Base-by-base conservation (phyloP, 345 rosid species). In the Camelina hispida region DNA sequence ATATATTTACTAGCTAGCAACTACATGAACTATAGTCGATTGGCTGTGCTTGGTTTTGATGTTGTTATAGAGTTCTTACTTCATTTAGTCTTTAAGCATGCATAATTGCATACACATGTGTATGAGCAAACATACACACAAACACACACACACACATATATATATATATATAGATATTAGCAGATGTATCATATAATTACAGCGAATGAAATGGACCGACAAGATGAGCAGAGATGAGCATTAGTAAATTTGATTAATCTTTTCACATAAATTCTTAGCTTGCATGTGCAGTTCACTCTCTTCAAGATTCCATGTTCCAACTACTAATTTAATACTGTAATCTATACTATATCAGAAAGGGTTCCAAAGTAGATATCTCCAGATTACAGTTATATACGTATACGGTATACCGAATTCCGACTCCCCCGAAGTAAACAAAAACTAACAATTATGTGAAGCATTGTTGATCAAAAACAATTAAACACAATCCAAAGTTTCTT, bases 261-360 rank as follows among this genome's bases (percentile, higher is more conserved):
- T 28, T 66, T 66, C 73, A 72, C 77, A 78, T 78, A 78, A 78
- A 66, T 78, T 66, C 81, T 52, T 78, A 60, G 69, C 68, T 78
- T 78, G 56, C 78, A 78, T 78, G 81, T 78, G 77, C 78, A 72
- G 66, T 66, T 72, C 81, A 72, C 78, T 16, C 65, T 20, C 65
- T 60, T 32, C 76, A 71, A 78, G 81, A 72, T 72, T 78, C 81
- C 57, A 66, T 72, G 72, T 72, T 72, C 32, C 44, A 64, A 38
- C 68, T 71, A 30, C 46, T 22, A 17, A 53, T 69, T 69, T 30
- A 32, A 6, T 34, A 12, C 30, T 28, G 5, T 20, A 52, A 35
- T 47, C 1, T 20, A 12, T 32, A 32, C 37, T 69, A 54, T 55
- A 54, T 53, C 48, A 60, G 22, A 40, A 64, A 77, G 4, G 30